Percentiles rank a stretch among this genome's conserved stretches.
Evolutionary conservation across 352 stramenopile genomes (phyloP).

Genomic region (Elongisporangium anandrum): DNA sequence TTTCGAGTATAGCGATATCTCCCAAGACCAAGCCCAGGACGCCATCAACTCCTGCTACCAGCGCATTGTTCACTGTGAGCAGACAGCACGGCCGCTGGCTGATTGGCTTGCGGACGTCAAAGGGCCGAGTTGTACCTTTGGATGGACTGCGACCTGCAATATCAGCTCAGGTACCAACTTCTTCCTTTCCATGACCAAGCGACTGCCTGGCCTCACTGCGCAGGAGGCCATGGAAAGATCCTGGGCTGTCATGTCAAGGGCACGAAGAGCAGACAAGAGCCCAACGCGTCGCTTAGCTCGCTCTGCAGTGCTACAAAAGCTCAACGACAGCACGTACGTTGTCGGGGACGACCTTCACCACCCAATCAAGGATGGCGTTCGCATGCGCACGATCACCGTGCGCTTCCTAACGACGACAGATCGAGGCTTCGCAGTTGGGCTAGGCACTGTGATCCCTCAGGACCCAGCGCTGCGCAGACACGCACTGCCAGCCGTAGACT

Average conservation of each 20-base stretch:
- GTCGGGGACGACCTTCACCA: conserved; percentile 32
- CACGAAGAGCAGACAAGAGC: background rate
- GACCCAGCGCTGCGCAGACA: background rate
- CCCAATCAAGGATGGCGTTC: conserved; percentile 25
- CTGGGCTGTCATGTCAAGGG: background rate
- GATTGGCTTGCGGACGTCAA: background rate
- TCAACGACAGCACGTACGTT: conserved; percentile 36
- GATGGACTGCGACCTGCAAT: background rate
- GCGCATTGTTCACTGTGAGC: background rate
- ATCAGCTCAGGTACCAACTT: background rate
- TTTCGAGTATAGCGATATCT: background rate
- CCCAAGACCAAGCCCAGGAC: background rate
- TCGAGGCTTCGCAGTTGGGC: conserved; percentile 24
- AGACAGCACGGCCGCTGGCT: background rate
- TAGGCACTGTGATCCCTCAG: conserved; percentile 28
- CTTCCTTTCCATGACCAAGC: background rate
- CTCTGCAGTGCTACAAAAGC: conserved; percentile 18
- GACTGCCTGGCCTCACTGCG: background rate
- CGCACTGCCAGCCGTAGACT: background rate
- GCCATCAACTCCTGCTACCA: background rate
- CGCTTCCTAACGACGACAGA: conserved; percentile 32
- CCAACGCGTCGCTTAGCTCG: background rate
- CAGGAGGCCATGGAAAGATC: background rate
- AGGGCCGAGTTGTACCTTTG: background rate
- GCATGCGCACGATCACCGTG: conserved; percentile 30